These are phyloP conservation scores for Daldinia vernicosa DNA, from an alignment of 495 filamentous ascomycete species.

Conservation along the genomic window DNA sequence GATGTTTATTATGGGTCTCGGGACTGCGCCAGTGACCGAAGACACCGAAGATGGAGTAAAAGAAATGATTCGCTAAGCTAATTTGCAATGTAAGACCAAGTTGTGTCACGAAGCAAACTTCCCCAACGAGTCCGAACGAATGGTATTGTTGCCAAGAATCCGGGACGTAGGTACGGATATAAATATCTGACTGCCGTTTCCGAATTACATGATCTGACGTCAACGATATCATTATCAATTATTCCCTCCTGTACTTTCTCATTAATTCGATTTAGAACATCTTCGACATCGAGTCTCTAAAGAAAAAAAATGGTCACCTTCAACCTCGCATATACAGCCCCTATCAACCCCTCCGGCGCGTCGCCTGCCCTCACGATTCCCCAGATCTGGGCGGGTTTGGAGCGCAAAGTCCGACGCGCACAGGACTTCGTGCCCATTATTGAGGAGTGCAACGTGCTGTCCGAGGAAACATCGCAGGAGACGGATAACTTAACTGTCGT, in stretches of 20 bases:
- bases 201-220: neutral
- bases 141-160: neutral
- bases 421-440: slow-evolving; percentile 55
- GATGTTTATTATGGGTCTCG: neutral
- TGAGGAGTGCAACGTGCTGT: slow-evolving; percentile 46
- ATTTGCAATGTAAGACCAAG: neutral
- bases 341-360: slow-evolving; percentile 49
- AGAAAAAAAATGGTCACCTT: slow-evolving; percentile 47
- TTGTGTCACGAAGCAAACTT: neutral
- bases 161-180: neutral
- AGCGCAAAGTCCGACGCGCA: slow-evolving; percentile 51
- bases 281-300: neutral
- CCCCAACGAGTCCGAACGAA: neutral
- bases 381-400: slow-evolving; percentile 55
- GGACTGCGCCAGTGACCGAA: neutral
- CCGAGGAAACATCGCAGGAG: slow-evolving; percentile 25
- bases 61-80: neutral
- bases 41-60: neutral
- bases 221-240: neutral
- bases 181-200: neutral
- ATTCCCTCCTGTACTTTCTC: neutral
- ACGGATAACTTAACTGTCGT: slow-evolving; percentile 38
- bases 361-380: slow-evolving; percentile 44
- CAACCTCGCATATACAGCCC: slow-evolving; percentile 54
- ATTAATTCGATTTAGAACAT: neutral